Base-by-base conservation (phyloP, 2,329 filamentous ascomycete species). In the Fusarium vanettenii region DNA sequence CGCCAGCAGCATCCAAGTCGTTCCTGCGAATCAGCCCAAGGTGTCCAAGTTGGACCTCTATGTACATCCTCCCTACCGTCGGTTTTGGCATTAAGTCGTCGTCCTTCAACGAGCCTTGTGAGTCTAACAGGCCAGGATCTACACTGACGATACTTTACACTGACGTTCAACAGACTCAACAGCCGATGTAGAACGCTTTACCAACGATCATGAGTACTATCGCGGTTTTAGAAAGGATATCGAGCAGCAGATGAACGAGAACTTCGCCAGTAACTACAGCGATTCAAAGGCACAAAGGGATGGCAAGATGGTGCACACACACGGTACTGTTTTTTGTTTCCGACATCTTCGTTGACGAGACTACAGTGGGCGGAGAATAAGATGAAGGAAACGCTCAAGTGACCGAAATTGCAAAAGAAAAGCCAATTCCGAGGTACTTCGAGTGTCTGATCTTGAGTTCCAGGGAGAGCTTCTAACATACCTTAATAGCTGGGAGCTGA, bases 161-260 rank as follows among this genome's bases (percentile, higher is more conserved):
- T 57, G 39, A 50, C 18, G n/a, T 4, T 13, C 5, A 25, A 25
- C 6, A 59, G 52, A 57, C 20, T 22, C 52, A 3, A 16, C 55
- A 27, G 25, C 37, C 14, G 60, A 63, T 20, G 39, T 64, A 20
- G 25, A 35, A 20, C 39, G 37, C 18, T 65, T 65, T 16, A 57
- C 37, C 13, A 59, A 18, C 39, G 27, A 65, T 14, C 18, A n/a
- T 4, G 25, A 20, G 9, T 41, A 45, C 27, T 65, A 65, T 18
- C 45, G n/a, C 14, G 9, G 22, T 22, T 65, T 65, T 20, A 14
- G 62, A 1, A 65, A 65, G 14, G 11, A 29, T 6, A 65, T 65
- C 20, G 62, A 65, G 29, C 62, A 65, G 31, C 62, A 65, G 39
- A 65, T 65, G 62, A 65, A 65, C 20, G 62, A 65, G 16, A 65